Base-by-base conservation (phyloP, 1,139 yeast species). In the Kodamaea plutei region DNA sequence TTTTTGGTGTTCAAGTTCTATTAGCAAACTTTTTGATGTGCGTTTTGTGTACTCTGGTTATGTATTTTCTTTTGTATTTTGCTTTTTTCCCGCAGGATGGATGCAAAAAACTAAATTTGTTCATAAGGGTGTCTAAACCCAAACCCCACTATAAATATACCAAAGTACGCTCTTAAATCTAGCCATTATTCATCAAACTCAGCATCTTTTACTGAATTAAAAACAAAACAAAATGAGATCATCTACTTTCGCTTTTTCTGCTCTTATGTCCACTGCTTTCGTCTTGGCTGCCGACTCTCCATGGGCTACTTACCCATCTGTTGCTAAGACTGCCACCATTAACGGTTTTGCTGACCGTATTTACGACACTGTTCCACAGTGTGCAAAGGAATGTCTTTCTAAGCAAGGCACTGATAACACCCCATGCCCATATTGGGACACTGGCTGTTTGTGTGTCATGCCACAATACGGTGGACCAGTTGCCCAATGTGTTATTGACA, bases 261-360 rank as follows among this genome's bases (percentile, higher is more conserved):
- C 37, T 20, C 19, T 37, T 23, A 18, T 35, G 20, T 37, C 40
- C 24, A 29, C 34, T 15, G 41, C 45, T 24, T 28, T 36, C 23
- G 44, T 41, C 29, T 8, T 39, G 30, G 32, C 25, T 28, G 24
- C 28, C 9, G 37, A 20, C 27, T 43, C 43, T 30, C 46, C 47
- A 33, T 64, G 52, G 44, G 44, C 51, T 28, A 65, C 71, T 15
- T 71, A 62, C 51, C 77, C 77, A 15, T 42, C 54, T 3, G 74
- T 71, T 20, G 61, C 76, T 23, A 52, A 68, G 39, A 67, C 75
- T 21, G 76, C 76, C 30, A 46, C 65, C 25, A 63, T 70, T 39
- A 71, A 71, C 43, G 77, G 77, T n/a, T 69, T 71, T 37, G 76
- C 76, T 35, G 77, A 71, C 50, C 66, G 65, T 28, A 63, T 71